Percentiles rank a stretch among this genome's conserved stretches.
phyloP scores from a whole-genome alignment of 2,329 filamentous ascomycete species.

The Colletotrichum sp. region DNA sequence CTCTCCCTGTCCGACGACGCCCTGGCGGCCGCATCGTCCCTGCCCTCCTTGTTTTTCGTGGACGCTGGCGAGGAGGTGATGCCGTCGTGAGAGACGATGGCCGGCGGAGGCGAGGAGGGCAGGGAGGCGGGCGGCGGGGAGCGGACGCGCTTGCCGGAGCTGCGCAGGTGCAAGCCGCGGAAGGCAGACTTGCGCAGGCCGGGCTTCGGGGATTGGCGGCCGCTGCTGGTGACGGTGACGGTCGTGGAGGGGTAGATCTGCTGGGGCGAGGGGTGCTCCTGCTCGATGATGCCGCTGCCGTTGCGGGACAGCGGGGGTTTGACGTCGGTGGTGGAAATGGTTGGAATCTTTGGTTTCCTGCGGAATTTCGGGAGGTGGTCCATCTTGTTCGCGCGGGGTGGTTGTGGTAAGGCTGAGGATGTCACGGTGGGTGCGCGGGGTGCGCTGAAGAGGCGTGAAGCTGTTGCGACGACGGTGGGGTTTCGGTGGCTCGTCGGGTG shows the following conservation, averaged over 20 bases:
- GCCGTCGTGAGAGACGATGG: constrained; percentile 42
- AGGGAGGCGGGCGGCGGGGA: constrained; percentile 39
- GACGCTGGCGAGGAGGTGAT: constrained; percentile 24
- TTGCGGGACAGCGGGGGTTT: constrained; percentile 22
- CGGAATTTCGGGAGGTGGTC: constrained; percentile 48
- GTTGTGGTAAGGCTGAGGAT: background rate
- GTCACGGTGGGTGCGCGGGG: background rate
- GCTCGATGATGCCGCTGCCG: constrained; percentile 27
- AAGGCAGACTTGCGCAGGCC: constrained; percentile 43
- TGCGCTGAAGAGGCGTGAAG: background rate
- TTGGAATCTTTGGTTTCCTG: constrained; percentile 48
- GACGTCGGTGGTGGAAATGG: constrained; percentile 43
- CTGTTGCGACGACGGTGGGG: background rate
- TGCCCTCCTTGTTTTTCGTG: constrained; percentile 1
- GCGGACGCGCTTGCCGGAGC: constrained; percentile 52
- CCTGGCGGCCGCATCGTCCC: background rate
- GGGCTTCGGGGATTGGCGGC: constrained; percentile 22
- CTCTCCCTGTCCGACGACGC: background rate
- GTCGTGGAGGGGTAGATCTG: constrained; percentile 24
- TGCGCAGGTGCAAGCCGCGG: constrained; percentile 48
- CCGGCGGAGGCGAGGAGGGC: constrained; percentile 21
- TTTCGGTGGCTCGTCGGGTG: background rate
- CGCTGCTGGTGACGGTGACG: constrained; percentile 4
- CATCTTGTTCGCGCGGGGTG: constrained; percentile 31
- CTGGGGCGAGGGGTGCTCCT: constrained; percentile 22